Evolutionary conservation across 2,329 filamentous ascomycete species (phyloP), one percentile per base, ranked within the genome.

Genomic region (Talaromyces verruculosus): DNA sequence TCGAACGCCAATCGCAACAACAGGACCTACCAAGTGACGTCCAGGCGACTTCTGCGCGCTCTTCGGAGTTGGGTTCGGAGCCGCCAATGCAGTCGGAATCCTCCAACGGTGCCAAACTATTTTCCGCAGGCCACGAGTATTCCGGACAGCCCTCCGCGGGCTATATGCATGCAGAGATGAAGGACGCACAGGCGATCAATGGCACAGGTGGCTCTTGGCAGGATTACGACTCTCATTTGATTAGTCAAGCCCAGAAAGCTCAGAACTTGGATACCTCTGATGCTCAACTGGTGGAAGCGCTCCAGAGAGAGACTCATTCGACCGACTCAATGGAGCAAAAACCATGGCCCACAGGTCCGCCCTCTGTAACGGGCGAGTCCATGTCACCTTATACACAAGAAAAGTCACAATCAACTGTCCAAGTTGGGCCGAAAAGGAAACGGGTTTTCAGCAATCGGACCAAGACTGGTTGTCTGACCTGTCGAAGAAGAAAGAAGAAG

Each of bases 401-500:
- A 57, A 72, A 77, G 53, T 64, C 77, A 59, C 70, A 74, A 41
- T 65, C 74, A 37, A 73, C 79, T 33, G 71, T 78, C 67, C 77
- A 80, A 73, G 71, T 78, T 64, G 74, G 79, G 66, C 74, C 77
- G 15, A 80, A 83, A 69, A 76, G 82, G 66, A 84, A 84, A 67
- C 77, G 82, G 22, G 80, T 83, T 74, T 98, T 97, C 74, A 96
- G 92, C 80, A 97, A 97, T 78, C 87, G 94, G 67, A 97, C 94
- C 22, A 98, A 98, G 81, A 97, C 93, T 10, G 93, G 93, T 37
- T 98, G 94, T 77, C 88, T 96, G 79, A 98, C 94, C 5, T 98
- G 94, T 77, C 86, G 94, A 67, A 87, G 88, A 75, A 87, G 94
- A 67, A 98, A 98, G 85, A 98, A 98, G 87, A 98, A 98, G 80